These are phyloP conservation scores for Kockiozyma suomiensis DNA, from an alignment of 805 yeast species.

Conservation along the genomic window DNA sequence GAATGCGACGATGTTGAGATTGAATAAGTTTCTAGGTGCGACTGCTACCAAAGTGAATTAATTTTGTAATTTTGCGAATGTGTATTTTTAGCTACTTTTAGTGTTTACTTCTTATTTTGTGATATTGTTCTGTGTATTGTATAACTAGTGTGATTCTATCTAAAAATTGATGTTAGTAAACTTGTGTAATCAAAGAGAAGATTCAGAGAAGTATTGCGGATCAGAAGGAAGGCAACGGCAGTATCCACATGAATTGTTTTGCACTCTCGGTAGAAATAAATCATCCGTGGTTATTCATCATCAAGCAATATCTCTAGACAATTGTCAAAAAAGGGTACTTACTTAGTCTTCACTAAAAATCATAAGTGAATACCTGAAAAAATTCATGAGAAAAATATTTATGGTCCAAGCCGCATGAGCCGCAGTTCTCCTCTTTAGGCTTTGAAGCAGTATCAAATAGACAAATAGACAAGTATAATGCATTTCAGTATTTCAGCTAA, in stretches of 20 bases:
- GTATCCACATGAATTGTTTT: slow-evolving; percentile 41
- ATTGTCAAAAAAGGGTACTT: not conserved
- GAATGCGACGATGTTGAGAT: slow-evolving; percentile 12
- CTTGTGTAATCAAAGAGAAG: not conserved
- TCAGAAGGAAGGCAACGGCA: slow-evolving; percentile 54
- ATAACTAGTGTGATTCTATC: not conserved
- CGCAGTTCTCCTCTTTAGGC: no score
- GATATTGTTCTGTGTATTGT: not conserved
- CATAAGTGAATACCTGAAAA: no score
- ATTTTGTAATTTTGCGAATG: not conserved
- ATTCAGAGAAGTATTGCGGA: not conserved
- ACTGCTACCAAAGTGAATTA: slow-evolving; percentile 14
- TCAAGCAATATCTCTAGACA: slow-evolving; percentile 6
- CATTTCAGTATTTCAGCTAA: no score
- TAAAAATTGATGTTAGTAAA: not conserved
- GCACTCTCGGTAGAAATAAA: slow-evolving; percentile 40
- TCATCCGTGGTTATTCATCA: slow-evolving; percentile 44
- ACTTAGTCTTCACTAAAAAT: not conserved
- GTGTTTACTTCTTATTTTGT: not conserved
- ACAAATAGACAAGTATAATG: no score
- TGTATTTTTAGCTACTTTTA: not conserved
- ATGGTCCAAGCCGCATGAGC: not conserved
- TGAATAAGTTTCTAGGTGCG: slow-evolving; percentile 26
- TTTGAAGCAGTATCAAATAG: no score
- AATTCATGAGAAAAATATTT: not conserved